phyloP scores from a whole-genome alignment of 202 grass and related monocot genomes.

The Musa balbisiana region DNA sequence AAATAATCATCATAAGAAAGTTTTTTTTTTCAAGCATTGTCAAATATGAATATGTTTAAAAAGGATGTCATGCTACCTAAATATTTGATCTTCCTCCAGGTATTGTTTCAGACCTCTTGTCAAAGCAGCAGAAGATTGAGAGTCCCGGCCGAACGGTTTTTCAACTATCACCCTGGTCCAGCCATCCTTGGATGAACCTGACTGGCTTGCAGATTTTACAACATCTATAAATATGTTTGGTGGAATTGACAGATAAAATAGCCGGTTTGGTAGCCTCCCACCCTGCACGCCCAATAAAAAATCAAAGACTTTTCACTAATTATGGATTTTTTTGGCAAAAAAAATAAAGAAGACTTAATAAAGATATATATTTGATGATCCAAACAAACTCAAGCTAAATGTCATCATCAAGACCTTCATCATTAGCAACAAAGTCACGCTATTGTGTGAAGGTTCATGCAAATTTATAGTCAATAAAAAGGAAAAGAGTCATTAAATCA shows the following conservation, averaged over 20 bases:
- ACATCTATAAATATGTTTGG: conserved; percentile 99
- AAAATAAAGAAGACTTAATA: not conserved
- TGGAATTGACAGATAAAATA: conserved; percentile 96
- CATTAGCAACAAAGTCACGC: too few species aligned
- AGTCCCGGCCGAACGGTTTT: conserved; percentile 89
- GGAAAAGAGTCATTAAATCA: too few species aligned
- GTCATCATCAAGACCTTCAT: not conserved
- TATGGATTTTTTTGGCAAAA: not conserved
- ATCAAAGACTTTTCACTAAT: not conserved
- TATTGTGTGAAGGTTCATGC: too few species aligned
- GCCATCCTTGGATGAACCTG: conserved; percentile 67
- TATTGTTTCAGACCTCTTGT: conserved; percentile 85
- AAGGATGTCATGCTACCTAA: conserved; percentile 40
- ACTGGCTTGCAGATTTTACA: conserved; percentile 84
- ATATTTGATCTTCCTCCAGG: conserved; percentile 93
- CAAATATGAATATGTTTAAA: not conserved
- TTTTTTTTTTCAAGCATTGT: not conserved
- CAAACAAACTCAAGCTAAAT: not conserved
- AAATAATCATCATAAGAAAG: not conserved
- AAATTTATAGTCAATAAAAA: too few species aligned
- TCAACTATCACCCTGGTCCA: conserved; percentile 99
- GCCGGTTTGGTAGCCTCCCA: conserved; percentile 66
- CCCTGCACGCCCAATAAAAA: conserved; percentile 34
- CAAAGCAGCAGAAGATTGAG: conserved; percentile 82
- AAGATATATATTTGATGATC: not conserved